Percentiles rank a stretch among this genome's conserved stretches.
phyloP scores from a whole-genome alignment of 2,329 filamentous ascomycete species.

The Colletotrichum lini region DNA sequence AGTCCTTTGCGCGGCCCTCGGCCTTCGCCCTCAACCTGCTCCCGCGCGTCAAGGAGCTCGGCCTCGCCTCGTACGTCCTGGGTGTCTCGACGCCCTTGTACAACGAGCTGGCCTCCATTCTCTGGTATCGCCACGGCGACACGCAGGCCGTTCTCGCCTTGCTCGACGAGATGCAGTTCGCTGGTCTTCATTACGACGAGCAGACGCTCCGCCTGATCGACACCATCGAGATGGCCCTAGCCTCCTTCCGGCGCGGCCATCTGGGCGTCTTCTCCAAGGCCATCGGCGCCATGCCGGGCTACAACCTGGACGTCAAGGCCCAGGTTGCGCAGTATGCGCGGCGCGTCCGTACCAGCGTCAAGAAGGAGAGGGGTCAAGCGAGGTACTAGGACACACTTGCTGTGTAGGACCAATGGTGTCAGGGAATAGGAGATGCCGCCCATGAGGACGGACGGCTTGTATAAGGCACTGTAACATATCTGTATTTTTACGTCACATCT shows the following conservation, averaged over 20 bases:
- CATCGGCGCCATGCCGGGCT: conserved; percentile 40
- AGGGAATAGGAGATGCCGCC: background rate
- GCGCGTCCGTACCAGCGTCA: conserved; percentile 17
- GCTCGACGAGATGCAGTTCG: conserved; percentile 76
- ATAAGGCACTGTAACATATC: conserved; percentile 13
- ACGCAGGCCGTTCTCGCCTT: conserved; percentile 67
- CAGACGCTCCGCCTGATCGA: conserved; percentile 59
- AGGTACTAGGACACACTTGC: background rate
- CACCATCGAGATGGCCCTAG: conserved; percentile 52
- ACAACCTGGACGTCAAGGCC: conserved; percentile 40
- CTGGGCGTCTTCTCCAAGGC: conserved; percentile 38
- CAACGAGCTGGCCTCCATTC: conserved; percentile 73
- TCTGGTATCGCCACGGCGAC: conserved; percentile 75
- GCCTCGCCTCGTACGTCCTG: conserved; percentile 79
- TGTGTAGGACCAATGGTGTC: too few relatives aligned
- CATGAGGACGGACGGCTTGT: background rate
- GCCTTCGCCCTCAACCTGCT: conserved; percentile 73
- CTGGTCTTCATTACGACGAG: conserved; percentile 71
- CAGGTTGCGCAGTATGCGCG: conserved; percentile 28
- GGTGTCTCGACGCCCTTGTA: conserved; percentile 80
- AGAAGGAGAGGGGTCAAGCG: background rate
- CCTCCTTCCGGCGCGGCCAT: conserved; percentile 33
- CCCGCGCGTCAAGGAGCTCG: conserved; percentile 76
- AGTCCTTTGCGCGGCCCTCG: conserved; percentile 70
- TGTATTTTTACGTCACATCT: conserved; percentile 1